Evolutionary conservation across 345 rosid genomes (phyloP), one percentile per base, ranked within the genome.

Genomic region (Aquilaria sinensis): DNA sequence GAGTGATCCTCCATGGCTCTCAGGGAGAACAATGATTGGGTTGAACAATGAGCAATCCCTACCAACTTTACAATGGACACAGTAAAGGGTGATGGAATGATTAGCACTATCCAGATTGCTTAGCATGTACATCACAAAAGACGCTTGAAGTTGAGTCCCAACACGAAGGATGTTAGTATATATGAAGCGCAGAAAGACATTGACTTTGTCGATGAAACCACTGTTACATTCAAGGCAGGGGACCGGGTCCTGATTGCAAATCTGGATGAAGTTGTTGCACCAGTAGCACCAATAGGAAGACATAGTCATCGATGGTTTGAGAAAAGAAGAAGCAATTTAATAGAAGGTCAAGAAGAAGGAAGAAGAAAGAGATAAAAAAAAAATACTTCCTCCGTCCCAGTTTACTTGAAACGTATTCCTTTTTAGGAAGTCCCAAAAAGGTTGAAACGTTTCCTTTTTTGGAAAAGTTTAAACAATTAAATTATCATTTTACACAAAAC

Each of bases 241-340:
- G 12, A 79, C 66, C 5, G 77, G 47, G 15, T 80, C 83, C 11
- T 47, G 83, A 68, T 64, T 76, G 76, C 71, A 71, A 11, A 82
- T 77, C 72, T 75, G 79, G 33, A 92, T 74, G 68, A 87, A 81
- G 5, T 92, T 78, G 78, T 58, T 85, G 72, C 98, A 92, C 52
- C 92, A 64, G 54, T 92, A 81, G 65, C 98, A 92, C 98, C 98
- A 92, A 72, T 81, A 87, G 31, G 91, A 81, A 50, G 87, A 49
- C 65, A 90, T 70, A 51, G 96, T 77, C 86, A 86, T 86, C 67
- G 57, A 66, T 58, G 61, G 64, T 72, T 69, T 75, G 63, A 62
- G 47, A 59, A 60, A 23, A 23, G 10, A 10, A 59, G 45, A 56
- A 8, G 31, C 43, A 47, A 60, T 29, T n/a, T n/a, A 8, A 45